Base-by-base conservation (phyloP, 129 eudicot species). In the Artemisia tridentata region DNA sequence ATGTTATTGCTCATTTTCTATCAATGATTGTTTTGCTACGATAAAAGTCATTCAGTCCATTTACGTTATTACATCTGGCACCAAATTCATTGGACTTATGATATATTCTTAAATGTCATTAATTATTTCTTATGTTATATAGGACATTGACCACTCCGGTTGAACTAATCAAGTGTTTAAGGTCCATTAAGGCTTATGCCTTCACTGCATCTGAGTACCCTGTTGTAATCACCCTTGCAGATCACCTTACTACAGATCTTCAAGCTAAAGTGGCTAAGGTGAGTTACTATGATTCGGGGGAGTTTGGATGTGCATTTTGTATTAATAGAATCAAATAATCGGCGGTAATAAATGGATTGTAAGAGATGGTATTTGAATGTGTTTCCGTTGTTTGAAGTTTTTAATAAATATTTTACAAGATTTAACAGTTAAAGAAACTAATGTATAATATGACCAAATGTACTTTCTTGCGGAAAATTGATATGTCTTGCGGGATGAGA, bases 111-210 rank as follows among this genome's bases (percentile, higher is more conserved):
- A 38, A 38, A 1, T 56, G 16, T 69, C 27, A 69, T 63, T 31
- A 31, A 38, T 51, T 14, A 7, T 60, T 52, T 29, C 29, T 68
- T 79, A 10, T 61, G 67, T 69, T 66, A 9, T 75, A 70, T 74
- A 95, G 99, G 91, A 95, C 99, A 18, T 82, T 95, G 79, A 95
- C 99, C 34, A 72, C 97, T 65, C 99, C 99, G 1, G 99, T 95
- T 57, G 71, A 70, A 67, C 89, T 95, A 72, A 83, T 86, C 31
- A 90, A 81, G 79, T 95, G 99, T 52, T 82, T 95, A 75, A 83
- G 20, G 63, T 87, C 99, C 5, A 90, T 95, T 18, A 88, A 84
- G 85, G 81, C 83, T 63, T 88, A 95, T 81, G 99, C 99, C 34
- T 95, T 95, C 57, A 15, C 38, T 47, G 96, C 86, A 31, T 95